Conservation (phyloP, 106 monocot species). For the Hemerocallis citrina region DNA sequence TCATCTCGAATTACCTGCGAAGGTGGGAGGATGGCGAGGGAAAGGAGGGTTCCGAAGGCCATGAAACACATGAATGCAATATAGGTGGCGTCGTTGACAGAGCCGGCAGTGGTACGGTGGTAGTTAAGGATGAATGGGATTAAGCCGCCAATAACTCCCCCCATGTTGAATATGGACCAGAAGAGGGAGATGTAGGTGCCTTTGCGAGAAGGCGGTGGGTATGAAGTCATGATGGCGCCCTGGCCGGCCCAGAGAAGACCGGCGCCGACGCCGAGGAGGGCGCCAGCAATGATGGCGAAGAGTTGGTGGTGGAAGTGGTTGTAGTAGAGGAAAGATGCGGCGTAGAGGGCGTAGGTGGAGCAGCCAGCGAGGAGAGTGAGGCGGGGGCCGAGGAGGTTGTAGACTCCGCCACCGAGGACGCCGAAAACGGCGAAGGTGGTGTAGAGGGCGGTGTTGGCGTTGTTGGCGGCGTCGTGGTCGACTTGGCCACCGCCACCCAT, state of each 20-base stretch:
- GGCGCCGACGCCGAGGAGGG: conserved; percentile 74
- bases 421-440: conserved; percentile 83
- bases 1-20: conserved; percentile 52
- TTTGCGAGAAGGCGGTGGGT: conserved; percentile 53
- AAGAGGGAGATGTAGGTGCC: conserved; percentile 84
- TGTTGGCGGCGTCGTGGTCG: conserved; percentile 57
- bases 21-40: conserved; percentile 65
- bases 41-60: conserved; percentile 52
- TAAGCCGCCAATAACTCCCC: conserved; percentile 88
- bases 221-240: conserved; percentile 91
- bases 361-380: conserved; percentile 80
- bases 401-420: conserved; percentile 74
- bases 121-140: conserved; percentile 91
- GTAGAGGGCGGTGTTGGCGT: conserved; percentile 98
- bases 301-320: conserved; percentile 58
- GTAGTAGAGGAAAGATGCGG: conserved; percentile 87
- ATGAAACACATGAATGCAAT: conserved; percentile 95
- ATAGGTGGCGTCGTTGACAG: conserved; percentile 90
- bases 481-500: conserved; percentile 34
- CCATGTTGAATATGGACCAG: conserved; percentile 92
- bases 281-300: conserved; percentile 69
- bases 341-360: conserved; percentile 86
- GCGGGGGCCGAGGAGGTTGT: conserved; percentile 86
- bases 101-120: conserved; percentile 40
- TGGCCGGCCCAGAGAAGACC: conserved; percentile 88